Evolutionary conservation across 2,329 filamentous ascomycete genomes (phyloP), one percentile per base, ranked within the genome.

Genomic region (Alternaria alternata): DNA sequence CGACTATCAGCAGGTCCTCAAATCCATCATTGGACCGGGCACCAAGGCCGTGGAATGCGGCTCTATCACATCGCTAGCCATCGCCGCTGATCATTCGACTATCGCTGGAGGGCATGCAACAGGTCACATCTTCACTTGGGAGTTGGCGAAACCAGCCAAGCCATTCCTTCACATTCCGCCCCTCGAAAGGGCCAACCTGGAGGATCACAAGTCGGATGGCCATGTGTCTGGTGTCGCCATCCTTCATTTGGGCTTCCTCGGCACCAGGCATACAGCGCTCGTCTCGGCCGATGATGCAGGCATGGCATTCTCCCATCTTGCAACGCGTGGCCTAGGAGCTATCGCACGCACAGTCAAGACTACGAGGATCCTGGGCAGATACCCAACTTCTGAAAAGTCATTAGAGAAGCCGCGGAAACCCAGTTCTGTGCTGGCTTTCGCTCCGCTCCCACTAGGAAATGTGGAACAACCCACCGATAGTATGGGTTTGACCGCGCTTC

Each of bases 271-370:
- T 71, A 99, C 95, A 14, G 95, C 96, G 4, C 84, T 99, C 5
- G 94, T 98, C 11, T 99, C 95, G 4, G 95, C 95, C 3, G 94
- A 99, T 78, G 92, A 96, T 71, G 88, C 88, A 49, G 95, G 96
- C 20, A 99, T 99, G 96, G 94, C 95, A 0, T 99, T 99, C 77
- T 97, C 95, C 3, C 96, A 99, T 79, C 86, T 99, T 9, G 96
- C 95, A 9, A 96, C 93, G 9, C 86, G 96, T 70, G 96, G 95
- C 2, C 90, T 96, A 38, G 95, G 95, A 4, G 87, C 93, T 24
- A 85, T 99, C 22, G 93, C 91, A 6, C 87, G 95, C 58, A 90
- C 88, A 0, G 91, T 99, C 47, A 97, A 93, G 80, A 96, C 93
- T 0, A 94, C 91, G 3, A 87, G 96, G 61, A 94, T 99, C 62